Evolutionary conservation across 225 moss, liverwort and hornwort genomes (phyloP), one percentile per base, ranked within the genome.

Genomic region (Marchantia polymorpha): DNA sequence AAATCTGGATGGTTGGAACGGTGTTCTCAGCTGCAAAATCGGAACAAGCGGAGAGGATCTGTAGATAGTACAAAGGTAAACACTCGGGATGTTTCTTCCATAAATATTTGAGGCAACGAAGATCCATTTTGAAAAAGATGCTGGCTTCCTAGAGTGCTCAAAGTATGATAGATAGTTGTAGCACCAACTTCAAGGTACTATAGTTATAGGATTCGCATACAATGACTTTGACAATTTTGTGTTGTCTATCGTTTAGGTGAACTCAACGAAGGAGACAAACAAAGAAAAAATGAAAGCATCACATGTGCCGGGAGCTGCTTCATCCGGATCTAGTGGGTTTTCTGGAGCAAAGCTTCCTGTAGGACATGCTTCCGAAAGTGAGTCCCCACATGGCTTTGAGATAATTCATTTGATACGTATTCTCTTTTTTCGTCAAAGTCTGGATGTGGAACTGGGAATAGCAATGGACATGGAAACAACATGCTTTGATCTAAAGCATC

Each of bases 1-100:
- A 84, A 89, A 79, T 93, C 94, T 80, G 89, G 90, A 79, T 95
- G 93, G 94, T 84, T 91, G 87, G 94, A 95, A 80, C 84, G 91
- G 73, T 89, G 87, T 78, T 85, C 83, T 80, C 89, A 86, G 78
- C 88, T 95, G 25, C 93, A 95, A 65, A 91, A 83, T 80, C 91
- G 93, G 47, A 89, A 85, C 82, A 92, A 83, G 77, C 93, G 93
- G 66, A 90, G 90, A 78, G 89, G 88, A 87, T 89, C 90, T 77
- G 82, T 86, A 72, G 92, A 94, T 74, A 82, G 80, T 63, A 87
- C 78, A 80, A 94, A 94, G 94, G 94, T 94, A 81, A 69, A 17
- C 8, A 47, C 25, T 29, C 27, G 5, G 25, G 65, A 10, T 29
- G 0, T 23, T 64, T 64, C 29, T 13, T 11, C 27, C 29, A 10